Evolutionary conservation across 2,329 filamentous ascomycete genomes (phyloP), one percentile per base, ranked within the genome.

Genomic region (Aspergillus felis): DNA sequence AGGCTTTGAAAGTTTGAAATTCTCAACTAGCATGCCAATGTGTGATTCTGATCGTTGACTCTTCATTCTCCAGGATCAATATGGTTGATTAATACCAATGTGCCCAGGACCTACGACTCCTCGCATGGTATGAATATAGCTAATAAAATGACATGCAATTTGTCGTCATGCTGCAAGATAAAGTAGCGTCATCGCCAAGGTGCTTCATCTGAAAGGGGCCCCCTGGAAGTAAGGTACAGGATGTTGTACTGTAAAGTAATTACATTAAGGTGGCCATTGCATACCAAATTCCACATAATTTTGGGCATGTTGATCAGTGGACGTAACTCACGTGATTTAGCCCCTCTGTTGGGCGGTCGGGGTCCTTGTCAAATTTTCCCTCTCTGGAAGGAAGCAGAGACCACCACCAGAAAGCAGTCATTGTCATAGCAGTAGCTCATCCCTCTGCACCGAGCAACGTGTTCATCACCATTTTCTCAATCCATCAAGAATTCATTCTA

Each of bases 391-490:
- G 44, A 24, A 47, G 24, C 20, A 22, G 44, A 12, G 44, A 47
- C 10, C 10, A 47, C 44, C 12, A 22, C 44, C 32, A 38, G 32
- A 27, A 6, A 47, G 44, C 32, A 29, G 28, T 50, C 32, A n/a
- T 42, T 42, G 22, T n/a, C 54, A 20, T 46, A 46, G 22, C 28
- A 51, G 22, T n/a, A 25, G 17, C 27, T 46, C n/a, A 28, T 42
- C 27, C 49, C 42, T 53, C 44, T 25, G 49, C 53, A 54, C 38
- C 49, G 10, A 42, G 29, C 49, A 29, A 24, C 55, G 28, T 52
- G 41, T 20, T 38, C 51, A 29, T 29, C 25, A 24, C 44, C 47
- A 22, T 17, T 12, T 57, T 52, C 53, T 24, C 32, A 47, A 27
- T 46, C 25, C 52, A 57, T 57, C 52, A 49, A 28, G 24, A 29